Evolutionary conservation across 306 rosid genomes (phyloP).

Genomic region (Cucumis melo): DNA sequence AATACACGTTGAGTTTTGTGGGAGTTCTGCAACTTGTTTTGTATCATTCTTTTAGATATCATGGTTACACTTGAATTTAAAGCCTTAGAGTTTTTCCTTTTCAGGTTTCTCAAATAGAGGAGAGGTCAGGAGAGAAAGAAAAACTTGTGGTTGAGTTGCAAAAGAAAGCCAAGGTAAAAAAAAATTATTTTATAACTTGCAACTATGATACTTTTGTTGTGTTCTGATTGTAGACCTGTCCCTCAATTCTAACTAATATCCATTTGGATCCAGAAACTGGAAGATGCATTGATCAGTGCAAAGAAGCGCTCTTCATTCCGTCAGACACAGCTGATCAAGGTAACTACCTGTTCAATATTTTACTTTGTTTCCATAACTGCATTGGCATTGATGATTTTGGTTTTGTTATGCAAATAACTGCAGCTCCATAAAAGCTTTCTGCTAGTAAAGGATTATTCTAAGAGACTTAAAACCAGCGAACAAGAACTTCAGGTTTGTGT

Average conservation of each 20-base stretch:
- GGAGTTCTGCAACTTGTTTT: constrained; percentile 1
- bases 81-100: constrained; percentile 8
- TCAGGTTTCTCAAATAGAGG: constrained; percentile 51
- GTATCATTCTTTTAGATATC: neutral
- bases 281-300: constrained; percentile 64
- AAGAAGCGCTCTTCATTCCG: constrained; percentile 59
- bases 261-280: constrained; percentile 52
- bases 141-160: constrained; percentile 38
- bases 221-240: neutral
- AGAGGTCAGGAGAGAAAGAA: constrained; percentile 28
- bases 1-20: neutral
- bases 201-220: neutral
- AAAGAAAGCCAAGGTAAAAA: constrained; percentile 52
- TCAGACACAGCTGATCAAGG: constrained; percentile 62
- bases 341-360: constrained; percentile 10
- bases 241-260: constrained; percentile 1
- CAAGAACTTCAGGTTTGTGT: constrained; percentile 76
- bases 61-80: constrained; percentile 9
- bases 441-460: constrained; percentile 46
- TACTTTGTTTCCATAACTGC: neutral
- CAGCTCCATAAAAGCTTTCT: constrained; percentile 63
- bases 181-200: neutral
- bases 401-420: constrained; percentile 13
- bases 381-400: constrained; percentile 6
- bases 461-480: constrained; percentile 51